These are phyloP conservation scores for Malassezia yamatoensis DNA, from an alignment of 1,284 basidiomycete species.

Conservation along the genomic window DNA sequence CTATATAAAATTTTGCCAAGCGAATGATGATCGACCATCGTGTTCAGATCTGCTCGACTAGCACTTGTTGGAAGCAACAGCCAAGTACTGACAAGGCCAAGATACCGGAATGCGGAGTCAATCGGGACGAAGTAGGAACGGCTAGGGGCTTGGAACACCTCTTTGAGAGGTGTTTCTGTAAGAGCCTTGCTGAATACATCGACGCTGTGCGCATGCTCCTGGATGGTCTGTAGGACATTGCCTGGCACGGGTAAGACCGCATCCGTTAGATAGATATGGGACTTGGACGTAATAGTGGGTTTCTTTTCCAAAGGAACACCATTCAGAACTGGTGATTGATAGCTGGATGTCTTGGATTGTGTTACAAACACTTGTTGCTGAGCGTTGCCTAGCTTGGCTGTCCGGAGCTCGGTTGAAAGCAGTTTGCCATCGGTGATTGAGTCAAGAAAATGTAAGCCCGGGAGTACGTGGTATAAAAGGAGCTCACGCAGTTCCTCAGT, in stretches of 20 bases:
- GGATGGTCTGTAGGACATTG: slow-evolving; percentile 62
- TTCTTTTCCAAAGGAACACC: slow-evolving; percentile 72
- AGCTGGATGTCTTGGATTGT: slow-evolving; percentile 37
- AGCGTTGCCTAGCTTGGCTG: background rate
- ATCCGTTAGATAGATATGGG: slow-evolving; percentile 80
- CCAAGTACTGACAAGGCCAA: slow-evolving; percentile 81
- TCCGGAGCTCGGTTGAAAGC: slow-evolving; percentile 31
- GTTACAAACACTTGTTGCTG: slow-evolving; percentile 47
- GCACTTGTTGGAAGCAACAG: slow-evolving; percentile 56
- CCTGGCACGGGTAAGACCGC: slow-evolving; percentile 69
- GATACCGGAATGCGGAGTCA: slow-evolving; percentile 72
- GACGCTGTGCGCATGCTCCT: slow-evolving; percentile 60
- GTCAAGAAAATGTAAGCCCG: slow-evolving; percentile 21
- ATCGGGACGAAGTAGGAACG: slow-evolving; percentile 78
- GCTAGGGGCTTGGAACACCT: slow-evolving; percentile 52
- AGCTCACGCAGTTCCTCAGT: slow-evolving; percentile 19
- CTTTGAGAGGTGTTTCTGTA: slow-evolving; percentile 50
- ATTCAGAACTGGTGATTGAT: slow-evolving; percentile 19
- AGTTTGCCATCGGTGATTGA: slow-evolving; percentile 26
- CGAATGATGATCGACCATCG: slow-evolving; percentile 74
- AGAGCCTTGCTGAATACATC: slow-evolving; percentile 63
- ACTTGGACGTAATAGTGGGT: slow-evolving; percentile 61
- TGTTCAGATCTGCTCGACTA: slow-evolving; percentile 62
- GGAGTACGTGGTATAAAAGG: slow-evolving; percentile 40
- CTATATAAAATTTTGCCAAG: slow-evolving; percentile 69